Evolutionary conservation across 2,329 filamentous ascomycete species (phyloP).

Genomic region (Hymenoscyphus scutula): DNA sequence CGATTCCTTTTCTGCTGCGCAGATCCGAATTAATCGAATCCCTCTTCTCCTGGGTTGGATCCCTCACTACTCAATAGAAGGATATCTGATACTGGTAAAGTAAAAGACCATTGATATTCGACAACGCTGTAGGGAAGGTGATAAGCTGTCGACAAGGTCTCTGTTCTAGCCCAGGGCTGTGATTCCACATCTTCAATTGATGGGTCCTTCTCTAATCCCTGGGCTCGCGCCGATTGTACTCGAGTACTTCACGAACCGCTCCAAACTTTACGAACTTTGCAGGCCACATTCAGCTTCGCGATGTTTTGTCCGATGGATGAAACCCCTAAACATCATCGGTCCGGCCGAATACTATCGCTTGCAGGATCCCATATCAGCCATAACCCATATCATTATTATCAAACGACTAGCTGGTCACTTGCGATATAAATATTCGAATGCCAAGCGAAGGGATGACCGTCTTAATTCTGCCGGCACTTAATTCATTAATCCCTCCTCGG

Average conservation of each 20-base stretch:
- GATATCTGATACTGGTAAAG: too few species aligned
- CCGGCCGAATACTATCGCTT: neutral
- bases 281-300: neutral
- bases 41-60: neutral
- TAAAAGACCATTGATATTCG: neutral
- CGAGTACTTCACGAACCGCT: neutral
- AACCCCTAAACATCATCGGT: neutral
- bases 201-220: too few species aligned
- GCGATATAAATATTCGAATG: neutral
- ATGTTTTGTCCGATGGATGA: neutral
- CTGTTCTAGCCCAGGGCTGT: neutral
- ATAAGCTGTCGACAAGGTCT: neutral
- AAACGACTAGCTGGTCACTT: neutral
- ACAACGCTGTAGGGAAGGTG: neutral
- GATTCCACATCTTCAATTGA: neutral
- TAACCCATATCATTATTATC: neutral
- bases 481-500: neutral
- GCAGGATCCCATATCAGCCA: neutral
- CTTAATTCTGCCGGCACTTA: conserved; percentile 3
- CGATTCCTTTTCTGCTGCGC: neutral
- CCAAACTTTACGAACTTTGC: neutral
- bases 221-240: neutral
- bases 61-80: neutral
- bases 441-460: neutral
- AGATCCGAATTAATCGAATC: neutral